A percentile compares a stretch with the other conserved stretches of the same genome.
Conservation (phyloP, 2,329 filamentous ascomycete genomes). For the Beauveria brongniartii region DNA sequence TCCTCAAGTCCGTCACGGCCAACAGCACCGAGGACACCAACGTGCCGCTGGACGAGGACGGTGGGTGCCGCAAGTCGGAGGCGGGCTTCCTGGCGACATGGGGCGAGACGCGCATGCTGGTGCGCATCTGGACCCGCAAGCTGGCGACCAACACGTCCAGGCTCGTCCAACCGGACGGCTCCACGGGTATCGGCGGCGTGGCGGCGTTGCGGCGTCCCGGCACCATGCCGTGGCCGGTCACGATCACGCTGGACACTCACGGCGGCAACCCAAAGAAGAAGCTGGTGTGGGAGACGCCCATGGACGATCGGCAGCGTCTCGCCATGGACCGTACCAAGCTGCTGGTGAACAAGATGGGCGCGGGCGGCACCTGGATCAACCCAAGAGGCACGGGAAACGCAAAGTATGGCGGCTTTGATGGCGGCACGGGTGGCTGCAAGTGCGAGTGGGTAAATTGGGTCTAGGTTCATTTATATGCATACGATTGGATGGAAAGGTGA, state of each 20-base stretch:
- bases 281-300: conserved; percentile 44
- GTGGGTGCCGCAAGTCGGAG: conserved; percentile 44
- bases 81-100: conserved; percentile 51
- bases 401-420: conserved; percentile 52
- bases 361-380: conserved; percentile 47
- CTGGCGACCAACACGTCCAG: conserved; percentile 36
- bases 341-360: conserved; percentile 40
- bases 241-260: conserved; percentile 53
- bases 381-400: conserved; percentile 33
- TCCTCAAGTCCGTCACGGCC: conserved; percentile 55
- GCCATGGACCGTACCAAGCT: conserved; percentile 34
- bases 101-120: conserved; percentile 52
- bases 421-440: conserved; percentile 53
- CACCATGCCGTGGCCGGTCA: conserved; percentile 57
- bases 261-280: conserved; percentile 47
- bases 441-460: conserved; percentile 53
- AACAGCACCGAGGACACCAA: conserved; percentile 35
- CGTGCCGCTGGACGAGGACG: conserved; percentile 42
- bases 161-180: conserved; percentile 22
- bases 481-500: background rate
- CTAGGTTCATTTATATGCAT: background rate
- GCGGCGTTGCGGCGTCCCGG: conserved; percentile 38
- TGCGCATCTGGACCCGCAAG: conserved; percentile 56
- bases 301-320: conserved; percentile 40
- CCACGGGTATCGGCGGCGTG: conserved; percentile 16